phyloP scores from a whole-genome alignment of 306 rosid genomes.

The Pterocarpus macrocarpus region DNA sequence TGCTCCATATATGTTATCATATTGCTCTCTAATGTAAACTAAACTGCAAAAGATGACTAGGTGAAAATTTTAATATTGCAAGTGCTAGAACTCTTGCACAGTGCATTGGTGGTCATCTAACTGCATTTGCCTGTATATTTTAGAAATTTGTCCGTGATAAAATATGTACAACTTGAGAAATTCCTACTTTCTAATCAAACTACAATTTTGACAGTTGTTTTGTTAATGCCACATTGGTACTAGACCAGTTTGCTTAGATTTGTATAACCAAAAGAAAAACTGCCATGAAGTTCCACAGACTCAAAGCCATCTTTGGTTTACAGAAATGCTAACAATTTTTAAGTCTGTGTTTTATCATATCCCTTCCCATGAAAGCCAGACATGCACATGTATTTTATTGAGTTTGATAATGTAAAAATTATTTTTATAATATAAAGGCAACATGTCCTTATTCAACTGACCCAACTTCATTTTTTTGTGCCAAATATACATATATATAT shows the following conservation, averaged over 20 bases:
- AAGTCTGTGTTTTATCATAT: not conserved
- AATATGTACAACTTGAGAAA: not conserved
- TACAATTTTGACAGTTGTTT: not conserved
- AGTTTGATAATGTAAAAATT: not conserved
- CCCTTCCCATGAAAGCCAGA: not conserved
- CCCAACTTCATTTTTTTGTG: not conserved
- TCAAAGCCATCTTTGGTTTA: slow-evolving; percentile 2
- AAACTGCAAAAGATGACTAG: not conserved
- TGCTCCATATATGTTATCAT: slow-evolving; percentile 28
- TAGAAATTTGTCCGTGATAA: not conserved
- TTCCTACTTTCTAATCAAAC: not conserved
- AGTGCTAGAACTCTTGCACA: not conserved
- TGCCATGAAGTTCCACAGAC: slow-evolving; percentile 4
- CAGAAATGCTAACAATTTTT: slow-evolving; percentile 1
- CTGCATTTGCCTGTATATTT: slow-evolving; percentile 6
- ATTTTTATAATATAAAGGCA: not conserved
- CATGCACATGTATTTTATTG: not conserved
- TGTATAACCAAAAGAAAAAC: not conserved
- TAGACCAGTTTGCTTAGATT: not conserved
- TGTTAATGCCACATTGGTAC: slow-evolving; percentile 14
- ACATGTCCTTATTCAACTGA: not conserved
- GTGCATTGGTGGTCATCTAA: not conserved
- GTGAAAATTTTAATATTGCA: not conserved
- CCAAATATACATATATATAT: too few species aligned
- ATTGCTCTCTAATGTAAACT: slow-evolving; percentile 3